Evolutionary conservation across 148 eudicot species (phyloP), one percentile per base, ranked within the genome.

Genomic region (Selenicereus undatus): DNA sequence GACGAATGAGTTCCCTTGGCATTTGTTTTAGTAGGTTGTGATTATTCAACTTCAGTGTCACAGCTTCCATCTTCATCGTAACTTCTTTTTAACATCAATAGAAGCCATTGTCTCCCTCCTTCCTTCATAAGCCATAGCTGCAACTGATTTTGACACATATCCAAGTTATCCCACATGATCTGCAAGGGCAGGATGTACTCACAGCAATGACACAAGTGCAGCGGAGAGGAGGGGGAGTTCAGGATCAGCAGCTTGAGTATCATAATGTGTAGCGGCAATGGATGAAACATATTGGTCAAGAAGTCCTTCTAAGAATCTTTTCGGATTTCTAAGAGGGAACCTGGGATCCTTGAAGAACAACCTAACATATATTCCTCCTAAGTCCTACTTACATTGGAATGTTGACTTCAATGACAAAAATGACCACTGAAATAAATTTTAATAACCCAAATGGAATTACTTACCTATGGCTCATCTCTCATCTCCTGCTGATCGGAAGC

Each of bases 161-260:
- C 99, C 99, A 78, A 96, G 95, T 82, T 91, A 96, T 45, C 98
- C 99, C n/a, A 96, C 99, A 84, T 94, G 99, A 89, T 96, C 99
- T n/a, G 98, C 93, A 54, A 96, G 99, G 75, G 98, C 90, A 88
- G 99, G 99, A 86, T 96, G 94, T 65, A 96, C 99, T 71, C 99
- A 89, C 74, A 96, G 82, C 79, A 96, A 88, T 54, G 98, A 93
- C 73, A 96, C 99, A 81, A 96, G 89, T 74, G 98, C 99, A 85
- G 98, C 97, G 75, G 99, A 96, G 52, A 96, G 89, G 80, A 96
- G 85, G 71, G 99, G 99, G 69, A 93, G 97, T 85, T 94, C 98
- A 43, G 98, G 90, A 81, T 96, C 97, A 86, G 88, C 88, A 80
- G 91, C 81, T 83, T 91, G 91, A 76, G 85, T 86, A 83, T 96